Conservation (phyloP, 2,329 filamentous ascomycete species). For the Pestalotiopsis sp. region DNA sequence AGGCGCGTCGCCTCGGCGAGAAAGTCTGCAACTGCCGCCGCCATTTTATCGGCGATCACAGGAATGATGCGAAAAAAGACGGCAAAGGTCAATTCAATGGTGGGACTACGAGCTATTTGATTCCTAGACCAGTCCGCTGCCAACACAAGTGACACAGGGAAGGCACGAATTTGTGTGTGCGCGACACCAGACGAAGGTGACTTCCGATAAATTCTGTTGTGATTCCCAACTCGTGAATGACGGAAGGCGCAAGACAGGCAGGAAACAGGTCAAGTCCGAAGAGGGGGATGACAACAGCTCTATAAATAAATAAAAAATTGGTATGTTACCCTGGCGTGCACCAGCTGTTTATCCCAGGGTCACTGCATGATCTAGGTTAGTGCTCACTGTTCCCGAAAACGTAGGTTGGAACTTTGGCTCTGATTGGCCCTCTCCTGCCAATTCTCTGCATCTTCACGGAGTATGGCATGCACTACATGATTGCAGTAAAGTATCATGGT, state of each 20-base stretch:
- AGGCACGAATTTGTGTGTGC: background rate
- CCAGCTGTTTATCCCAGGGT: background rate
- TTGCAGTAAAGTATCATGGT: no score
- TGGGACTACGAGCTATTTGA: background rate
- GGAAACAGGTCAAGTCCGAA: background rate
- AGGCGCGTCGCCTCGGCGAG: background rate
- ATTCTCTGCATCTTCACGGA: no score
- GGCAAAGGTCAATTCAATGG: background rate
- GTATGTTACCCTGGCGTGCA: background rate
- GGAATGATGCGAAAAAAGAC: background rate
- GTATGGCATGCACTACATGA: no score
- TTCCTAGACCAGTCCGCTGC: background rate
- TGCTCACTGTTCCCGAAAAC: background rate
- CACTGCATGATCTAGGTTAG: background rate
- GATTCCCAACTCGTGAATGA: background rate
- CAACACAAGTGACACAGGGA: background rate
- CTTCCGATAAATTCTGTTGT: background rate
- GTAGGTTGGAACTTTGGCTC: slow-evolving; percentile 3
- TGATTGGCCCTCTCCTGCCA: background rate
- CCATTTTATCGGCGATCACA: background rate
- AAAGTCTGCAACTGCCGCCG: background rate
- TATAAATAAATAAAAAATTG: background rate
- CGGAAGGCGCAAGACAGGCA: background rate
- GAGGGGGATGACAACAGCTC: background rate
- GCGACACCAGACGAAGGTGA: background rate